Conservation (phyloP, 2,329 filamentous ascomycete genomes). For the Monosporascus ibericus region DNA sequence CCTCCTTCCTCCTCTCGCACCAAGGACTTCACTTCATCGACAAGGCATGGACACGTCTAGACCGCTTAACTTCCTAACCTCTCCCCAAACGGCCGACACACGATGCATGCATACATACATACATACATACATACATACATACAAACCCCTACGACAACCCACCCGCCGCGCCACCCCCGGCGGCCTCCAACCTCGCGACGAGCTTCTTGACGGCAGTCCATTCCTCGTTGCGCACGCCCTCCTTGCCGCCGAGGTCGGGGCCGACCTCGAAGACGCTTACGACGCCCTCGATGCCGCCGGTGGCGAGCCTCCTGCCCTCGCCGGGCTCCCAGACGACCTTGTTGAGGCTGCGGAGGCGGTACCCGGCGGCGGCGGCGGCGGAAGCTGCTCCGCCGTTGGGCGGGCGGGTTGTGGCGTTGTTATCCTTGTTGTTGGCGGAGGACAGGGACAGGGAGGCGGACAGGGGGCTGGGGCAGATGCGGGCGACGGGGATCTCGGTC, state of each 20-base stretch:
- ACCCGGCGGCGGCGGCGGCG: neutral
- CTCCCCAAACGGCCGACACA: slow-evolving; percentile 26
- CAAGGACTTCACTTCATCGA: too few species aligned
- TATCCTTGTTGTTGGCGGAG: neutral
- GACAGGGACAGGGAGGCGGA: neutral
- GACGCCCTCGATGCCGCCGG: slow-evolving; percentile 85
- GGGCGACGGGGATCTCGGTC: slow-evolving; percentile 83
- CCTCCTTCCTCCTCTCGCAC: too few species aligned
- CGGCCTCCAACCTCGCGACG: slow-evolving; percentile 66
- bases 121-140: too few species aligned
- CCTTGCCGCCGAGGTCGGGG: slow-evolving; percentile 73
- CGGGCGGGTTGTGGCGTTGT: neutral
- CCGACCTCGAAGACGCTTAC: slow-evolving; percentile 92
- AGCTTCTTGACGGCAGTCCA: slow-evolving; percentile 92
- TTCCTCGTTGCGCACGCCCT: slow-evolving; percentile 77
- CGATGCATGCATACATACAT: slow-evolving; percentile 13
- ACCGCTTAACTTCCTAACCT: neutral
- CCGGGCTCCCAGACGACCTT: slow-evolving; percentile 90
- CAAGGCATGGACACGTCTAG: too few species aligned
- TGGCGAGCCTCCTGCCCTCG: slow-evolving; percentile 80
- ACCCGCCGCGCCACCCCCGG: slow-evolving; percentile 43
- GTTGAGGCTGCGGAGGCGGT: slow-evolving; percentile 60
- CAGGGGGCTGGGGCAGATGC: slow-evolving; percentile 59
- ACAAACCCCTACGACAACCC: neutral
- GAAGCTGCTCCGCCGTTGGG: neutral